Evolutionary conservation across 768 basidiomycete genomes (phyloP).

Genomic region (Lyophyllum decastes): DNA sequence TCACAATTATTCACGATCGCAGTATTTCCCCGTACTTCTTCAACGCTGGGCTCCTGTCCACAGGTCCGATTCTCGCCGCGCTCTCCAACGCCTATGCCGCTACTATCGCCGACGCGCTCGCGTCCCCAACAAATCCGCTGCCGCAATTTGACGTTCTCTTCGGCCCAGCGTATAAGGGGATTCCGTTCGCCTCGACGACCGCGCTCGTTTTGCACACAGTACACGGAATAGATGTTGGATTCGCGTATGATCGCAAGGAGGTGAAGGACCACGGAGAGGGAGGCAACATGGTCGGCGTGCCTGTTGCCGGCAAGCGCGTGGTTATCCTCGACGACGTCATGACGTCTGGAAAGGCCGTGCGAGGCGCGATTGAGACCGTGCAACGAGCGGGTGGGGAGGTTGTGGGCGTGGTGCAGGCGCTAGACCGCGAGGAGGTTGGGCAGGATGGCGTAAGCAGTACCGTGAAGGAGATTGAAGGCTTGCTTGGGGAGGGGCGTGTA

Average conservation of each 20-base stretch:
- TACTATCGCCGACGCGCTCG: slow-evolving; percentile 62
- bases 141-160: slow-evolving; percentile 82
- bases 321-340: slow-evolving; percentile 96
- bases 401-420: slow-evolving; percentile 83
- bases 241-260: slow-evolving; percentile 95
- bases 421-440: slow-evolving; percentile 88
- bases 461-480: slow-evolving; percentile 77
- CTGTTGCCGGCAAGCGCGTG: slow-evolving; percentile 78
- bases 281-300: slow-evolving; percentile 84
- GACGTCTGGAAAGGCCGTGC: slow-evolving; percentile 88
- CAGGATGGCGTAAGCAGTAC: slow-evolving; percentile 69
- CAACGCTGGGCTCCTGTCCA: slow-evolving; percentile 88
- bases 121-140: slow-evolving; percentile 26
- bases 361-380: slow-evolving; percentile 80
- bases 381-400: slow-evolving; percentile 70
- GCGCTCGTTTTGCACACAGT: slow-evolving; percentile 71
- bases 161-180: slow-evolving; percentile 98
- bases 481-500: slow-evolving; percentile 73
- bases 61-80: slow-evolving; percentile 76
- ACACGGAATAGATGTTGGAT: slow-evolving; percentile 66
- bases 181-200: slow-evolving; percentile 87
- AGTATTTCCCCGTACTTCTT: slow-evolving; percentile 96
- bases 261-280: slow-evolving; percentile 96
- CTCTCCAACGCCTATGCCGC: slow-evolving; percentile 83
- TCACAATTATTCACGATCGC: slow-evolving; percentile 1